These are phyloP conservation scores for Russula sp. DNA, from an alignment of 768 basidiomycete genomes.

Conservation along the genomic window DNA sequence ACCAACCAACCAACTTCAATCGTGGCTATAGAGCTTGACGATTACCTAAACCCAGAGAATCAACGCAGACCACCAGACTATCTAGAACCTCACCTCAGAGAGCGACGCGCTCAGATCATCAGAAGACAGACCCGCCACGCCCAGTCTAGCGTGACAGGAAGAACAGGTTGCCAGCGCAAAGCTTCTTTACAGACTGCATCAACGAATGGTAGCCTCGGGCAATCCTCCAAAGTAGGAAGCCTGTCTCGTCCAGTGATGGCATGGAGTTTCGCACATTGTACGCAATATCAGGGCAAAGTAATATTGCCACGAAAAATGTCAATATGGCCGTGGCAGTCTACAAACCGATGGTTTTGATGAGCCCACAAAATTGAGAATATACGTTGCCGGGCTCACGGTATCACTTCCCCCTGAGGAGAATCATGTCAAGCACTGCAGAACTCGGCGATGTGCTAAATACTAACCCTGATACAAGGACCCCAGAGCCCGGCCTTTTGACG, in stretches of 20 bases:
- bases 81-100: too few relatives aligned
- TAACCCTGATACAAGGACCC: not conserved
- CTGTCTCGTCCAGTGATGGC: not conserved
- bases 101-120: too few relatives aligned
- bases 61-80: too few relatives aligned
- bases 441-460: not conserved
- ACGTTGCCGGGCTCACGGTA: not conserved
- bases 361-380: not conserved
- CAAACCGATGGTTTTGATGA: not conserved
- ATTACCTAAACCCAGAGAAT: too few relatives aligned
- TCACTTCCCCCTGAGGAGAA: not conserved
- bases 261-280: not conserved
- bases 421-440: not conserved
- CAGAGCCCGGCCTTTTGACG: not conserved
- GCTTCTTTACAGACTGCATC: not conserved
- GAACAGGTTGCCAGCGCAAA: not conserved
- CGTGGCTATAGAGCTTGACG: too few relatives aligned
- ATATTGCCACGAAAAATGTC: not conserved
- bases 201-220: not conserved
- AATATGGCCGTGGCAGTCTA: not conserved
- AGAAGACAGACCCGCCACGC: too few relatives aligned
- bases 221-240: not conserved
- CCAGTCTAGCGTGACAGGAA: too few relatives aligned
- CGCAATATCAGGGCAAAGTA: not conserved
- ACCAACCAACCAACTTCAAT: too few relatives aligned